Base-by-base conservation (phyloP, 371 early-diverging fungal genomes). In the Apophysomyces elegans region DNA sequence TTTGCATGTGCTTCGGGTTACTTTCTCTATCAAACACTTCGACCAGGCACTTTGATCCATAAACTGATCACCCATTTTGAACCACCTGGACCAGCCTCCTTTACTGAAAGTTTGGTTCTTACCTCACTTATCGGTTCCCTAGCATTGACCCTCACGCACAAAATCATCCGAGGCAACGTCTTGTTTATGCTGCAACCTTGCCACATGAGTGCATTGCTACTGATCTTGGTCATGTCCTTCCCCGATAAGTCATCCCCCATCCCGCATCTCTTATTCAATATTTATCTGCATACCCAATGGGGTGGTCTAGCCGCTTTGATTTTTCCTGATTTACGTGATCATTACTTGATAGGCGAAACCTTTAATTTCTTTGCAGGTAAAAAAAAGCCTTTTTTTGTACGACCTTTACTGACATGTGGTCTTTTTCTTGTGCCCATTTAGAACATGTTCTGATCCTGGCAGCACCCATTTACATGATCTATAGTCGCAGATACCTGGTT, bases 221-320 rank as follows among this genome's bases (percentile, higher is more conserved):
- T 89, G 61, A 79, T 85, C 63, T 38, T 75, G 36, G 80, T 80
- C 66, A 67, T 88, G 74, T 56, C 69, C 26, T 78, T 74, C 56
- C 81, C 83, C 56, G 72, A 78, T 62, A 76, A 79, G 18, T 65
- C 69, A 18, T 75, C 79, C 4, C 64, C 76, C 9, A 58, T 77
- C 43, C 82, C 84, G 5, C 80, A 84, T 45, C 36, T 86, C 39
- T 56, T 84, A 16, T 82, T 86, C 69, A 89, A 89, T 62, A 75
- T 89, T 58, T 89, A 87, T 66, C 67, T 86, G 35, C 84, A 86
- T 63, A 86, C 84, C 37, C 80, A 85, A 66, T 89, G 88, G 88
- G 87, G 88, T 21, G 86, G 80, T 47, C 75, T 84, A 59, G 78
- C 84, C 58, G 87, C 89, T 1, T 61, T 87, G 62, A 36, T 80